Evolutionary conservation across 2,329 filamentous ascomycete genomes (phyloP), one percentile per base, ranked within the genome.

Genomic region (Alternaria solani): DNA sequence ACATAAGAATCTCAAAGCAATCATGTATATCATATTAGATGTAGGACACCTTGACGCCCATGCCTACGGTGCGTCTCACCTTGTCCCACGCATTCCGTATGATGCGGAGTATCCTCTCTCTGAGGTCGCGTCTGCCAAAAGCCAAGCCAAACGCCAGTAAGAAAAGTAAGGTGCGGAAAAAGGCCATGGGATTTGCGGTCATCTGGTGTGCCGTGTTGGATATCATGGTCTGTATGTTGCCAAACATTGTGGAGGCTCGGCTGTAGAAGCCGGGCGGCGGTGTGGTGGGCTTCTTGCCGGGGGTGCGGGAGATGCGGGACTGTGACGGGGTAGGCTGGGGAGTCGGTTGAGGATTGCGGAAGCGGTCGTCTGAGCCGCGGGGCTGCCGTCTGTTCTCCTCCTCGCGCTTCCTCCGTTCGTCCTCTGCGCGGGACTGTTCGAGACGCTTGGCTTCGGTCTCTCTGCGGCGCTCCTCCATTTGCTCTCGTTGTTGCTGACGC

Each of bases 41-140:
- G 81, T 98, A 98, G 77, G 91, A 96, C 73, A 98, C 94, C 82
- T 97, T 98, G 65, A 96, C 91, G 2, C 94, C 95, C 94, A 98
- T 98, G 2, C 94, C 94, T 5, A 94, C 89, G 0, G 95, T 98
- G 46, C 88, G 86, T 75, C 87, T 88, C 41, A 97, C 82, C 81
- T 96, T 97, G 55, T 87, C 86, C 93, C 93, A 96, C 9, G 88
- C 88, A 28, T 85, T 83, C 39, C 86, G 86, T 43, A 96, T 74
- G 38, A 93, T 82, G 56, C 89, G 85, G 75, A 88, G 85, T 36
- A 97, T 78, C 65, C 91, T 86, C 67, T 96, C 89, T 41, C 94
- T 87, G 14, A 96, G 82, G 73, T 91, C 90, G 70, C 87, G 86
- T 70, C 91, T 86, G 59, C 91, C 90, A 61, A 97, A 82, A 65